Evolutionary conservation across 2,329 filamentous ascomycete species (phyloP).

Genomic region (Xylogone sp.): DNA sequence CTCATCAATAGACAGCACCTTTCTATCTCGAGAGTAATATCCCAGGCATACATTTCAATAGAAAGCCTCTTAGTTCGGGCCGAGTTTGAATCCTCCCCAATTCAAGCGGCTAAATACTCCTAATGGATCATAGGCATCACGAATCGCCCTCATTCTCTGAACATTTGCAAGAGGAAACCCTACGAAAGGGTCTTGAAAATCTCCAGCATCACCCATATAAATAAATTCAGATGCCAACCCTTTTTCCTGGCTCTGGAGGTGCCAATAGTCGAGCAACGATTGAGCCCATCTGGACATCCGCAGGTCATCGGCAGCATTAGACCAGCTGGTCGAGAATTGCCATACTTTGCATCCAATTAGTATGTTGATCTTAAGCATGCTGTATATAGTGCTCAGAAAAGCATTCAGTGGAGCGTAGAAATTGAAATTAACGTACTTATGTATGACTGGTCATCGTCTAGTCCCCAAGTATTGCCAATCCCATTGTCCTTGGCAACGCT

Average conservation of each 20-base stretch:
- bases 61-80: background rate
- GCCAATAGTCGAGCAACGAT: conserved; percentile 20
- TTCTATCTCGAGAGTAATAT: no score
- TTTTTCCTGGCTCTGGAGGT: conserved; percentile 21
- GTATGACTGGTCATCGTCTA: background rate
- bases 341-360: background rate
- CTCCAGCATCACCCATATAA: conserved; percentile 32
- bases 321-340: conserved; percentile 15
- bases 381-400: no score
- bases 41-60: no score
- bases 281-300: conserved; percentile 21
- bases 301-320: conserved; percentile 26
- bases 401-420: background rate
- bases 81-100: conserved; percentile 14
- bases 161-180: conserved; percentile 31
- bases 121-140: conserved; percentile 21
- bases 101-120: conserved; percentile 16
- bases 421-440: background rate
- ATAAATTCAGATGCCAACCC: conserved; percentile 32
- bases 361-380: no score
- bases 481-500: conserved; percentile 1
- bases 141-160: conserved; percentile 18
- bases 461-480: background rate
- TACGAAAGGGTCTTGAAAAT: conserved; percentile 27
- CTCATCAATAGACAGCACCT: no score